A percentile compares a stretch with the other conserved stretches of the same genome.
These are phyloP conservation scores for Aspergillus leporis DNA, from an alignment of 495 filamentous ascomycete species.

Conservation along the genomic window DNA sequence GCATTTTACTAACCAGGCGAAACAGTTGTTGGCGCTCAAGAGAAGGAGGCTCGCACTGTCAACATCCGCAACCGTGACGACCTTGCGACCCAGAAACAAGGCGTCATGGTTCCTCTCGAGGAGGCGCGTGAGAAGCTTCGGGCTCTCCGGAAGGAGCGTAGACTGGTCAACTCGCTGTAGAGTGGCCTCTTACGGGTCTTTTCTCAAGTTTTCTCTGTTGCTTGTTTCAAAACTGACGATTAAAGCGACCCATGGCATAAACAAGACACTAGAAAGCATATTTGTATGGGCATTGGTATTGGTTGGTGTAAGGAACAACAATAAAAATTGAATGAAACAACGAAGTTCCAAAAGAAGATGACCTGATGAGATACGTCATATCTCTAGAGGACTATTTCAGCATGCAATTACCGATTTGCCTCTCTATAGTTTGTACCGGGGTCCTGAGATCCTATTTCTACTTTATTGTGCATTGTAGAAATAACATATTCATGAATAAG, in stretches of 20 bases:
- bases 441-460: background rate
- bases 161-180: constrained; percentile 54
- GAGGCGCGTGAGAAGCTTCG: constrained; percentile 75
- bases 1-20: constrained; percentile 11
- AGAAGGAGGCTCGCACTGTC: constrained; percentile 73
- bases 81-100: constrained; percentile 73
- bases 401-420: background rate
- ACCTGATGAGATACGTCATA: background rate
- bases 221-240: constrained; percentile 2
- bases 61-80: constrained; percentile 93
- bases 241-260: background rate
- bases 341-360: background rate
- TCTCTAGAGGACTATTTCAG: background rate
- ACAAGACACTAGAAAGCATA: background rate
- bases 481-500: background rate
- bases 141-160: constrained; percentile 65
- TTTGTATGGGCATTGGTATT: background rate
- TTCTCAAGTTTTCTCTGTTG: constrained; percentile 1
- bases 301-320: background rate
- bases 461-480: background rate
- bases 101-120: constrained; percentile 69
- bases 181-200: background rate
- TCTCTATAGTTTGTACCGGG: background rate
- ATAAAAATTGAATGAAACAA: constrained; percentile 4
- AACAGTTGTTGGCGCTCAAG: constrained; percentile 79